Evolutionary conservation across 1,284 basidiomycete genomes (phyloP).

Genomic region (Ustilago tritici): DNA sequence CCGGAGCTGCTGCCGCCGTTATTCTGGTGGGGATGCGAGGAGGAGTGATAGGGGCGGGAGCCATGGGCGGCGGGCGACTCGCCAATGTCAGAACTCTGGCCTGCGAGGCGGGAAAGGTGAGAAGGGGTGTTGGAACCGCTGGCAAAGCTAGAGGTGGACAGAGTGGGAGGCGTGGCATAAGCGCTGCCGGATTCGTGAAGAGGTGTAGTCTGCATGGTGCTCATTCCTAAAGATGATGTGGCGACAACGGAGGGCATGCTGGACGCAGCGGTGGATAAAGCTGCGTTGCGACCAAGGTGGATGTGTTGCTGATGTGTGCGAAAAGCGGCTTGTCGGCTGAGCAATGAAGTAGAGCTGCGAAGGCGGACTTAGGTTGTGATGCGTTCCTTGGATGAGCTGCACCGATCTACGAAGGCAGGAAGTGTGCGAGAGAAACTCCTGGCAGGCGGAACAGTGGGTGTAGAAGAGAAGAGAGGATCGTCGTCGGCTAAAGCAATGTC

Average conservation of each 20-base stretch:
- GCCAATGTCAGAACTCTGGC: conserved; percentile 42
- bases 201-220: conserved; percentile 37
- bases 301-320: no score
- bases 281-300: not conserved
- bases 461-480: not conserved
- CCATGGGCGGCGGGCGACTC: conserved; percentile 38
- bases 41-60: conserved; percentile 28
- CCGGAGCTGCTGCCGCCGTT: conserved; percentile 23
- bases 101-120: conserved; percentile 22
- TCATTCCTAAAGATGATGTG: conserved; percentile 28
- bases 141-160: conserved; percentile 43
- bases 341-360: not conserved
- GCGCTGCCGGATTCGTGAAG: conserved; percentile 37
- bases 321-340: not conserved
- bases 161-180: conserved; percentile 43
- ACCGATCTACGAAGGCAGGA: not conserved
- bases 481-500: not conserved
- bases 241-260: conserved; percentile 42
- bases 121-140: conserved; percentile 47
- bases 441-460: not conserved
- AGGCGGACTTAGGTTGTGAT: not conserved
- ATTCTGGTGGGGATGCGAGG: conserved; percentile 14
- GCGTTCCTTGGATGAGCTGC: not conserved
- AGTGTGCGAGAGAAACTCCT: not conserved
- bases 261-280: not conserved